phyloP scores from a whole-genome alignment of 2,329 filamentous ascomycete species.

The Aschersonia sp. region DNA sequence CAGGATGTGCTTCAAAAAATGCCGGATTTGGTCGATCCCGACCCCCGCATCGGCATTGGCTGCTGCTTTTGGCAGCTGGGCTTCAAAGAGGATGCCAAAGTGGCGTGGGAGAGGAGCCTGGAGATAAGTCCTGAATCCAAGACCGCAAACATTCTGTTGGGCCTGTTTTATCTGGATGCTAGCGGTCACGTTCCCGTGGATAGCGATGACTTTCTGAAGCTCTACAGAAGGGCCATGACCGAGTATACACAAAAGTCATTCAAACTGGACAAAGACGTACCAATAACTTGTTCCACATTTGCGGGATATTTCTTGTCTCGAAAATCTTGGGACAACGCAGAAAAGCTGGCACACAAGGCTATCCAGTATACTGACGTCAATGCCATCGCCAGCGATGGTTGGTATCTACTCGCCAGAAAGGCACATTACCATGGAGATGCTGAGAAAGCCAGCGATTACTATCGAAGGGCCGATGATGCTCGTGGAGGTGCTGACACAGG shows the following conservation, averaged over 20 bases:
- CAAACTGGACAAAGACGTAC: conserved; percentile 82
- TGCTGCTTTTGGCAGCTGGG: conserved; percentile 96
- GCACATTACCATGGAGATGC: conserved; percentile 71
- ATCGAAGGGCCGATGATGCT: conserved; percentile 80
- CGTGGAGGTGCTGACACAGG: conserved; percentile 83
- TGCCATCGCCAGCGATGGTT: conserved; percentile 90
- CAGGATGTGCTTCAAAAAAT: conserved; percentile 78
- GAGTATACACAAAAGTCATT: conserved; percentile 89
- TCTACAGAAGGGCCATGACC: conserved; percentile 90
- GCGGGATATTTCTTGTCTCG: conserved; percentile 78
- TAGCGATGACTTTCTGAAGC: conserved; percentile 66
- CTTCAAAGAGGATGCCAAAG: conserved; percentile 82
- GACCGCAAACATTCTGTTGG: conserved; percentile 78
- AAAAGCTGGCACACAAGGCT: conserved; percentile 77
- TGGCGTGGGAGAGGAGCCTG: conserved; percentile 77
- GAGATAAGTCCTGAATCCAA: conserved; percentile 75
- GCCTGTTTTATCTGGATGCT: conserved; percentile 76
- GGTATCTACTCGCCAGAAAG: conserved; percentile 87
- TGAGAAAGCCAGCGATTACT: conserved; percentile 68
- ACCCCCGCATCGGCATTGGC: conserved; percentile 89
- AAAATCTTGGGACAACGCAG: conserved; percentile 67
- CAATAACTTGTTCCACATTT: conserved; percentile 81
- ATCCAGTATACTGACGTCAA: conserved; percentile 95
- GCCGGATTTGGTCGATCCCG: conserved; percentile 78
- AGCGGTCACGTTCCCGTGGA: conserved; percentile 72